phyloP scores from a whole-genome alignment of 345 rosid genomes.

The Salix dunnii region DNA sequence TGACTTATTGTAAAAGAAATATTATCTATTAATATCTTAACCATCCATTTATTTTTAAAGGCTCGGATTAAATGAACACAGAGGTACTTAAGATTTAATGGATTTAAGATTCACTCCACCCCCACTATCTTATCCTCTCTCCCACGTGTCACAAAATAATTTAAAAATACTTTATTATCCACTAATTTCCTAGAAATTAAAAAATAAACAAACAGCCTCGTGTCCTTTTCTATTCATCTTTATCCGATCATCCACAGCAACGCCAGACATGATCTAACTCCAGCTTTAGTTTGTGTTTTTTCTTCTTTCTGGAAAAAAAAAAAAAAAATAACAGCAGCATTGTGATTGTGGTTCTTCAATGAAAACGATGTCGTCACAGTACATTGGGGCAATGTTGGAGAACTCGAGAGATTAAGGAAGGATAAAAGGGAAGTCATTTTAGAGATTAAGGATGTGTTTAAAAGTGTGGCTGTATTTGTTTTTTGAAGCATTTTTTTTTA shows the following conservation, averaged over 20 bases:
- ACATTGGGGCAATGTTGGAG: constrained; percentile 60
- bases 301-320: neutral
- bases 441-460: constrained; percentile 37
- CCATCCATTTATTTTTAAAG: neutral
- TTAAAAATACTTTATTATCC: neutral
- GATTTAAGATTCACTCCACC: neutral
- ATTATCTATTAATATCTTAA: neutral
- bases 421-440: constrained; percentile 55
- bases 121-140: neutral
- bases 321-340: neutral
- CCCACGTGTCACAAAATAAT: neutral
- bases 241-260: neutral
- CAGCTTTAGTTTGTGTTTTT: neutral
- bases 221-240: neutral
- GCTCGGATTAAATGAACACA: neutral
- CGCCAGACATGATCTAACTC: neutral
- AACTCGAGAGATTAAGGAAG: constrained; percentile 74
- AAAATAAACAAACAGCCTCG: neutral
- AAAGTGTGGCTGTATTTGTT: too few species aligned
- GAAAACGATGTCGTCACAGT: constrained; percentile 55
- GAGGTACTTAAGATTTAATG: neutral
- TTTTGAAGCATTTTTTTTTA: too few species aligned
- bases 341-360: neutral
- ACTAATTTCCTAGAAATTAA: neutral
- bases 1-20: neutral